phyloP scores from a whole-genome alignment of 2,329 filamentous ascomycete species.

The Sarocladiaceae sp. region DNA sequence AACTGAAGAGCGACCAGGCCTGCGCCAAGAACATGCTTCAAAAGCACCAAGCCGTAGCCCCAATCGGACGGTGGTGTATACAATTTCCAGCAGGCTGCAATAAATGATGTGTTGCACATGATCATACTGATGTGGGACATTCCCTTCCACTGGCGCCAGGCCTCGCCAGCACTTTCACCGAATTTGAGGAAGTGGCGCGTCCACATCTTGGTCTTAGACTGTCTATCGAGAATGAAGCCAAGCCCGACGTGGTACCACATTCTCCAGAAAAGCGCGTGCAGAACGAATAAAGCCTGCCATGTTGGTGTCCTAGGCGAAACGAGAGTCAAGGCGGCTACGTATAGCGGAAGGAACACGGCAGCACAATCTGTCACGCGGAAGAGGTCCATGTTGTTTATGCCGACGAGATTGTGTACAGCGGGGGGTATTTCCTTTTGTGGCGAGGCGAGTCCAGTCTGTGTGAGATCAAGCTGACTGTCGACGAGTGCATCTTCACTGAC shows the following conservation, averaged over 20 bases:
- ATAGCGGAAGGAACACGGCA: constrained; percentile 70
- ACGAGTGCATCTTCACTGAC: constrained; percentile 22
- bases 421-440: constrained; percentile 41
- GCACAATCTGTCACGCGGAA: constrained; percentile 83
- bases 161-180: constrained; percentile 83
- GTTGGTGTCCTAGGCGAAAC: constrained; percentile 72
- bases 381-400: constrained; percentile 78
- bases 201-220: constrained; percentile 91
- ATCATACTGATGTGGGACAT: constrained; percentile 90
- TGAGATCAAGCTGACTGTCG: neutral
- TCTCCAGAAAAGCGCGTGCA: constrained; percentile 78
- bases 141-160: constrained; percentile 97
- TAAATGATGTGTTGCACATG: constrained; percentile 84
- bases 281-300: constrained; percentile 75
- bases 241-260: constrained; percentile 90
- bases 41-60: constrained; percentile 77
- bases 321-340: constrained; percentile 69
- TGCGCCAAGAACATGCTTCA: constrained; percentile 82
- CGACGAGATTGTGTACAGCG: constrained; percentile 78
- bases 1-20: constrained; percentile 80
- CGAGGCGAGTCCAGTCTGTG: neutral
- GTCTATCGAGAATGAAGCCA: constrained; percentile 76
- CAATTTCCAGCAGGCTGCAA: constrained; percentile 94
- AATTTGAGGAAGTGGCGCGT: constrained; percentile 97
- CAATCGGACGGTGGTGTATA: constrained; percentile 84